Base-by-base conservation (phyloP, 2,329 filamentous ascomycete species). In the Mycosphaerella arachidis region DNA sequence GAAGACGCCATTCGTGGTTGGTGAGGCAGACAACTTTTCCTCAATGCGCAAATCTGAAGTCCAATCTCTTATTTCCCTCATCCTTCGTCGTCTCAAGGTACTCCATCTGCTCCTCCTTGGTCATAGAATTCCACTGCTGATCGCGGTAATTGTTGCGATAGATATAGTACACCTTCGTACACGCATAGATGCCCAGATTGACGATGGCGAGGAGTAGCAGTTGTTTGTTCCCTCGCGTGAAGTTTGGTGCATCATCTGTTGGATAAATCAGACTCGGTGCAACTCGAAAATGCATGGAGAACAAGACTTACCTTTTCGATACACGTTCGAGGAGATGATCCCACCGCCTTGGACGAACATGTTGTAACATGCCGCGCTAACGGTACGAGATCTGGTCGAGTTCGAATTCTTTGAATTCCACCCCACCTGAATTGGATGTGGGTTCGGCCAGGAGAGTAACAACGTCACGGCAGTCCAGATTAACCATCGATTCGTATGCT, bases 281-380 rank as follows among this genome's bases (percentile, higher is more conserved):
- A 35, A 5, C 7, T 35, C 8, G 2, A 16, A 2, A 3, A 30
- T 9, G 18, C 10, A 29, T 5, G 24, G 4, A 3, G 7, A 29
- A 29, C 9, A 9, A 16, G 13, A 40, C 37, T 12, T 54, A 58
- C 56, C 50, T 27, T 55, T 59, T 0, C 45, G 57, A 0, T 85
- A 85, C 50, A 82, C 78, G 51, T 81, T 78, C 0, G 74, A 74
- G 5, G 73, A 72, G 45, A 78, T 76, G 45, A 81, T 77, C 13
- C 75, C 75, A 33, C 76, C 76, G 3, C 77, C 68, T 66, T 82
- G 79, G 7, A 63, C 54, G 12, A 55, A 46, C 58, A 63, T 63
- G 24, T 78, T 78, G 68, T 79, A 78, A 37, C 77, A 33, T 0
- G 75, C 75, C 2, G 71, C 72, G 0, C 75, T 74, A 30, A 78